These are phyloP conservation scores for Ascochyta viciae-villosae DNA, from an alignment of 2,329 filamentous ascomycete genomes.

Conservation along the genomic window DNA sequence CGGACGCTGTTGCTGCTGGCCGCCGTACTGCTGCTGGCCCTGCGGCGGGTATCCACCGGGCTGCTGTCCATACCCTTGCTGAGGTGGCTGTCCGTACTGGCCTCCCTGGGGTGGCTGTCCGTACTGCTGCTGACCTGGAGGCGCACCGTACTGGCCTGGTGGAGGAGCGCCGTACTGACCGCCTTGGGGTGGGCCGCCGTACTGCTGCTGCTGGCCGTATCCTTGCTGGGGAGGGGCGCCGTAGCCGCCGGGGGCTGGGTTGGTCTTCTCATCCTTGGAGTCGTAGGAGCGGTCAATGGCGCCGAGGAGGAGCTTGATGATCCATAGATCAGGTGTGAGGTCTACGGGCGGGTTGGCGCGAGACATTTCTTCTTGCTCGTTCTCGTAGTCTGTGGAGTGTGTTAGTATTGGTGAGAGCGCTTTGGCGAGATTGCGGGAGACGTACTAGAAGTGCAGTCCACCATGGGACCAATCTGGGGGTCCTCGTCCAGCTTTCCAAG, in stretches of 20 bases:
- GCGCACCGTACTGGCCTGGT: conserved; percentile 33
- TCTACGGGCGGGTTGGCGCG: conserved; percentile 67
- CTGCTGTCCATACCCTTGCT: conserved; percentile 31
- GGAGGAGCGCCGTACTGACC: conserved; percentile 29
- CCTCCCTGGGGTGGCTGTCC: not conserved
- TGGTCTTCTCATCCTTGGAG: conserved; percentile 67
- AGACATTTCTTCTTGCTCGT: conserved; percentile 71
- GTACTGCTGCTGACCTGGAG: conserved; percentile 19
- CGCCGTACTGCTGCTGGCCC: conserved; percentile 28
- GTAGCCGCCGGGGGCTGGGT: conserved; percentile 46
- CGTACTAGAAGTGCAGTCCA: conserved; percentile 74
- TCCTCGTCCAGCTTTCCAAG: conserved; percentile 69
- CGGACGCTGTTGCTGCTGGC: conserved; percentile 23
- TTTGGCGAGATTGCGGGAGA: not conserved
- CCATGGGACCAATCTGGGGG: conserved; percentile 64
- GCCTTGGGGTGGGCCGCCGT: conserved; percentile 24
- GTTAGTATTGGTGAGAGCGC: conserved; percentile 10
- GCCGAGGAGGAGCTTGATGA: conserved; percentile 71
- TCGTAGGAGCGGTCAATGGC: conserved; percentile 72
- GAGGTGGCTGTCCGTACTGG: conserved; percentile 28
- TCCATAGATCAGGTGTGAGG: conserved; percentile 70
- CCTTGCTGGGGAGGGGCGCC: conserved; percentile 28
- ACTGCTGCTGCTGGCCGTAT: conserved; percentile 35
- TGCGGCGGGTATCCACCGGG: conserved; percentile 29
- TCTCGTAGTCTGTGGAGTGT: conserved; percentile 64